Evolutionary conservation across 768 basidiomycete genomes (phyloP).

Genomic region (Rhizopogon sp.): DNA sequence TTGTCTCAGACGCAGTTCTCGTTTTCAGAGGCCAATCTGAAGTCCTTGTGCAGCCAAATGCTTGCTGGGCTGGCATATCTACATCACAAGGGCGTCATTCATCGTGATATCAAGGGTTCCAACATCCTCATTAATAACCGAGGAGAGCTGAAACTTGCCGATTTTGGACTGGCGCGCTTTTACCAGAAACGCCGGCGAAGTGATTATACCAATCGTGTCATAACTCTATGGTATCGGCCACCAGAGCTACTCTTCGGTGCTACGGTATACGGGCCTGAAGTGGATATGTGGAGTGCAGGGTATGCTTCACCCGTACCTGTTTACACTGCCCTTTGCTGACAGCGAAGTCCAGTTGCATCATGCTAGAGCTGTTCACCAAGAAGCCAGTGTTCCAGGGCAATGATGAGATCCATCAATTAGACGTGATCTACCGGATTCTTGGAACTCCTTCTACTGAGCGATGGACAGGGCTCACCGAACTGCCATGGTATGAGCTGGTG

Average conservation of each 20-base stretch:
- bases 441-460: slow-evolving; percentile 81
- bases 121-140: slow-evolving; percentile 91
- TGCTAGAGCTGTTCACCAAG: slow-evolving; percentile 94
- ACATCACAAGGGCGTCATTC: slow-evolving; percentile 93
- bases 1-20: slow-evolving; percentile 85
- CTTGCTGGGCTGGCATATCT: slow-evolving; percentile 91
- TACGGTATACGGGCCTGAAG: slow-evolving; percentile 94
- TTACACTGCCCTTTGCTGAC: not conserved
- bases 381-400: slow-evolving; percentile 97
- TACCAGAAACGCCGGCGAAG: slow-evolving; percentile 86
- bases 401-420: slow-evolving; percentile 96
- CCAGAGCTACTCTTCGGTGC: slow-evolving; percentile 94
- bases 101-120: slow-evolving; percentile 98
- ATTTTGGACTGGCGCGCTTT: slow-evolving; percentile 96
- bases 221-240: slow-evolving; percentile 97
- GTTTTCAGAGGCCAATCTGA: slow-evolving; percentile 85
- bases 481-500: slow-evolving; percentile 99
- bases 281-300: slow-evolving; percentile 99
- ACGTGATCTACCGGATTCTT: slow-evolving; percentile 85
- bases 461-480: slow-evolving; percentile 77
- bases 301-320: slow-evolving; percentile 30
- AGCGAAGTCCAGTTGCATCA: slow-evolving; percentile 72
- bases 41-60: slow-evolving; percentile 96
- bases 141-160: slow-evolving; percentile 92
- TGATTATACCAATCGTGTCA: slow-evolving; percentile 99